Conservation (phyloP, 805 yeast genomes). For the Vanderwaltozyma polyspora region DNA sequence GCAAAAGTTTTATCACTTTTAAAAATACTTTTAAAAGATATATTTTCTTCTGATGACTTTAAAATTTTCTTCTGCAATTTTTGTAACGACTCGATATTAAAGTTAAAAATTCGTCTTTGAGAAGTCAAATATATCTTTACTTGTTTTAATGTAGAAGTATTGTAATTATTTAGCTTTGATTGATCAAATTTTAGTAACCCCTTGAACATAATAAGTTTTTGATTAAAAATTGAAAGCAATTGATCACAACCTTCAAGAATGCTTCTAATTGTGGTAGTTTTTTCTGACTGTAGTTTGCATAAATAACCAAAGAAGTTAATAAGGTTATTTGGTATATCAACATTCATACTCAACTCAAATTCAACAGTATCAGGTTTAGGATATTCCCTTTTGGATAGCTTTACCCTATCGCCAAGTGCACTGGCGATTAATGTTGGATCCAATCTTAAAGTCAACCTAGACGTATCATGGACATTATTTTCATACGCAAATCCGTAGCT, state of each 20-base stretch:
- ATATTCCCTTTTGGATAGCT: conserved; percentile 13
- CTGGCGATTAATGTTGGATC: conserved; percentile 21
- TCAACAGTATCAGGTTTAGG: conserved; percentile 27
- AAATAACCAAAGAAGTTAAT: conserved; percentile 44
- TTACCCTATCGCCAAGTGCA: conserved; percentile 29
- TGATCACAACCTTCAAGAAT: conserved; percentile 50
- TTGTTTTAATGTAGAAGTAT: conserved; percentile 19
- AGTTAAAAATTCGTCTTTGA: conserved; percentile 38
- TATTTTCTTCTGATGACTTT: conserved; percentile 32
- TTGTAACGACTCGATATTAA: conserved; percentile 30
- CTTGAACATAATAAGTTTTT: conserved; percentile 37
- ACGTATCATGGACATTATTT: conserved; percentile 45
- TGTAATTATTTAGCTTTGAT: conserved; percentile 15
- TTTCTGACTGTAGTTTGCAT: conserved; percentile 41
- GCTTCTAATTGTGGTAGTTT: conserved; percentile 38
- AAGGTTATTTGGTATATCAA: conserved; percentile 35
- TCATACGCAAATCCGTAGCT: conserved; percentile 70
- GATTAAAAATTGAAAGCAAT: conserved; percentile 37
- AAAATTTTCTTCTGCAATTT: conserved; percentile 28
- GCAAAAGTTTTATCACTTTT: conserved; percentile 44
- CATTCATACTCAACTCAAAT: conserved; percentile 28
- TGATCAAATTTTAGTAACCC: conserved; percentile 18
- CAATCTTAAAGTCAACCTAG: conserved; percentile 51
- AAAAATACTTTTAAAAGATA: conserved; percentile 47
- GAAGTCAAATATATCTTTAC: conserved; percentile 37